These are phyloP conservation scores for Trichoderma oligosporum DNA, from an alignment of 2,329 filamentous ascomycete species.

Conservation along the genomic window DNA sequence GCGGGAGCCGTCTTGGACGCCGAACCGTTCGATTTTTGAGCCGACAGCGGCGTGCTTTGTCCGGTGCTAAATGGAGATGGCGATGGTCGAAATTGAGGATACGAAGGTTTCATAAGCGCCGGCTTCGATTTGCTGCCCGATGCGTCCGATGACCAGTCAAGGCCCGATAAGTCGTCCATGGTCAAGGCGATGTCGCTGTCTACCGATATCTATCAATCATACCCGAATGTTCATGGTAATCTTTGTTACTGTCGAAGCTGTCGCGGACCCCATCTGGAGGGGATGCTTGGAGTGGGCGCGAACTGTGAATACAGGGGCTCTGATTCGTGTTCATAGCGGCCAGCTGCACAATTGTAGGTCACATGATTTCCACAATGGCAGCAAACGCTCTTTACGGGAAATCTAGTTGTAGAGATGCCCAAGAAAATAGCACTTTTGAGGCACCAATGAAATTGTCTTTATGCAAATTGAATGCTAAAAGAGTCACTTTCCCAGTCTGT, in stretches of 20 bases:
- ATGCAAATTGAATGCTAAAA: neutral
- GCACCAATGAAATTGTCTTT: neutral
- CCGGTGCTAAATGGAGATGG: constrained; percentile 54
- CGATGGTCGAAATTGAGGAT: constrained; percentile 51
- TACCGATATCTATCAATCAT: constrained; percentile 29
- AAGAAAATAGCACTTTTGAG: too few species aligned
- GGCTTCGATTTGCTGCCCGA: constrained; percentile 33
- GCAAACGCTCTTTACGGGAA: neutral
- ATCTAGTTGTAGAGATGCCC: neutral
- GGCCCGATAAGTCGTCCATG: constrained; percentile 61
- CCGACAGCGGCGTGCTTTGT: constrained; percentile 53
- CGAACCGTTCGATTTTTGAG: constrained; percentile 43
- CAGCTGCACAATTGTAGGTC: constrained; percentile 3
- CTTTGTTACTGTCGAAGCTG: constrained; percentile 22
- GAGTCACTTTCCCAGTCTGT: too few species aligned
- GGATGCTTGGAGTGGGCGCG: neutral
- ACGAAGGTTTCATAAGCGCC: constrained; percentile 44
- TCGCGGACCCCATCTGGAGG: constrained; percentile 7
- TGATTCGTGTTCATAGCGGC: constrained; percentile 8
- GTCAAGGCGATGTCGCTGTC: constrained; percentile 25
- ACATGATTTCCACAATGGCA: neutral
- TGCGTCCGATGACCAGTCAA: constrained; percentile 55
- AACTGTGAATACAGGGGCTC: constrained; percentile 10
- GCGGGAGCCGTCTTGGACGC: constrained; percentile 42
- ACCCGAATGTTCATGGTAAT: constrained; percentile 21